Conservation (phyloP, 2,329 filamentous ascomycete genomes). For the Penicillium sp. region DNA sequence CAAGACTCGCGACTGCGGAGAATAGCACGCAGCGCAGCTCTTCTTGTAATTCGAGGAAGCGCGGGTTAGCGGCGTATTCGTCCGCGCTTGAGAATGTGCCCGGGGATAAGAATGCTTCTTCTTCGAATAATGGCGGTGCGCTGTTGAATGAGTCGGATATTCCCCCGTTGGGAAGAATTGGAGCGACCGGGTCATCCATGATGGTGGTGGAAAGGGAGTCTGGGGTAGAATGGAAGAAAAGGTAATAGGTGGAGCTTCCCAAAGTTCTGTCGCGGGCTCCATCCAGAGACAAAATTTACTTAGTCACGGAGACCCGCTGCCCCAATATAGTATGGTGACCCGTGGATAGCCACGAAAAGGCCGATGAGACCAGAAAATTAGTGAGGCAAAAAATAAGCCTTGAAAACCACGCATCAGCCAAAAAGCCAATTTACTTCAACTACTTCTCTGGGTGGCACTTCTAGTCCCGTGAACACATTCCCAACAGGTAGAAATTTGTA, state of each 20-base stretch:
- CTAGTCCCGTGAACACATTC: background rate
- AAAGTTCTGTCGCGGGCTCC: background rate
- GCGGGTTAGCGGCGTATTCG: slow-evolving; percentile 34
- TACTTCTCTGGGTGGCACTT: background rate
- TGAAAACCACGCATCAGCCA: background rate
- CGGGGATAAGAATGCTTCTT: slow-evolving; percentile 24
- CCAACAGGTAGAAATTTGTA: too few species aligned
- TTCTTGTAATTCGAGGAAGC: slow-evolving; percentile 45
- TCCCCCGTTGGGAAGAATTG: slow-evolving; percentile 10
- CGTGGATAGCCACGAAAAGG: background rate
- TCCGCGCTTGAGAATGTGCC: slow-evolving; percentile 27
- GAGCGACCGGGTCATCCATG: slow-evolving; percentile 17
- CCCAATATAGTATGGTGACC: background rate
- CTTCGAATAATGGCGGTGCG: slow-evolving; percentile 17
- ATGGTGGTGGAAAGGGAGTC: background rate
- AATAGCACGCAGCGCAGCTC: slow-evolving; percentile 44
- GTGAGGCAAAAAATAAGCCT: background rate
- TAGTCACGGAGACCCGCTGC: slow-evolving; percentile 8
- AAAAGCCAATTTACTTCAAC: background rate
- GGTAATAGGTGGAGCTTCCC: slow-evolving; percentile 4
- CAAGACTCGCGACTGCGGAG: slow-evolving; percentile 43
- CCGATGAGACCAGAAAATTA: background rate
- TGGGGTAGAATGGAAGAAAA: slow-evolving; percentile 11
- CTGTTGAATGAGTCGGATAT: slow-evolving; percentile 16
- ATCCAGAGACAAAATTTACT: slow-evolving; percentile 2